Evolutionary conservation across 352 stramenopile species (phyloP).

Genomic region (Phytophthora cactorum): DNA sequence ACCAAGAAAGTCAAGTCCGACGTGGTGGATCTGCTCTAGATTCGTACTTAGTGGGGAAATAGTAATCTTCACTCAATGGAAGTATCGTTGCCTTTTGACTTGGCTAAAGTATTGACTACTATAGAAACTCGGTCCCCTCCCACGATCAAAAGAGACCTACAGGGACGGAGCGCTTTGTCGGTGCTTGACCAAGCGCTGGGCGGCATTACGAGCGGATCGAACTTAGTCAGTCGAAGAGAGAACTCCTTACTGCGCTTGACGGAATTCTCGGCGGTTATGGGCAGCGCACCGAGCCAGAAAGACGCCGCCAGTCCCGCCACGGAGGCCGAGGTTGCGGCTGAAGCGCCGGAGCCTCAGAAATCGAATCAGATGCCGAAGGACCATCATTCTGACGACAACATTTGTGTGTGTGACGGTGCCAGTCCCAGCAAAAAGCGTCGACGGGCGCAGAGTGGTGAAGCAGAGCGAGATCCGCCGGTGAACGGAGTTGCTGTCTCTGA

Average conservation of each 20-base stretch:
- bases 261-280: constrained; percentile 24
- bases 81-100: background rate
- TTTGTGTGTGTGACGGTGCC: constrained; percentile 7
- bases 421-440: constrained; percentile 21
- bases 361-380: background rate
- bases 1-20: constrained; percentile 40
- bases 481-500: background rate
- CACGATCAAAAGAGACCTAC: constrained; percentile 28
- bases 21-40: constrained; percentile 29
- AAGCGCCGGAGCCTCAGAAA: constrained; percentile 8
- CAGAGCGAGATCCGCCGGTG: background rate
- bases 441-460: constrained; percentile 4
- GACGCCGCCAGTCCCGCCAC: constrained; percentile 10
- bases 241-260: background rate
- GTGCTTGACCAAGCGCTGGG: constrained; percentile 13
- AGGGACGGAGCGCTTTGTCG: constrained; percentile 5
- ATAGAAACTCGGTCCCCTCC: constrained; percentile 4
- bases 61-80: background rate
- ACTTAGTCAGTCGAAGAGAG: background rate
- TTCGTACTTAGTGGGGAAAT: constrained; percentile 33
- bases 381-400: constrained; percentile 6
- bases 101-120: constrained; percentile 16
- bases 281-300: constrained; percentile 26
- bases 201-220: constrained; percentile 3
- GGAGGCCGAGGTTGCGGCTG: constrained; percentile 9